These are phyloP conservation scores for Fusarium papillatum DNA, from an alignment of 2,329 filamentous ascomycete genomes.

Conservation along the genomic window DNA sequence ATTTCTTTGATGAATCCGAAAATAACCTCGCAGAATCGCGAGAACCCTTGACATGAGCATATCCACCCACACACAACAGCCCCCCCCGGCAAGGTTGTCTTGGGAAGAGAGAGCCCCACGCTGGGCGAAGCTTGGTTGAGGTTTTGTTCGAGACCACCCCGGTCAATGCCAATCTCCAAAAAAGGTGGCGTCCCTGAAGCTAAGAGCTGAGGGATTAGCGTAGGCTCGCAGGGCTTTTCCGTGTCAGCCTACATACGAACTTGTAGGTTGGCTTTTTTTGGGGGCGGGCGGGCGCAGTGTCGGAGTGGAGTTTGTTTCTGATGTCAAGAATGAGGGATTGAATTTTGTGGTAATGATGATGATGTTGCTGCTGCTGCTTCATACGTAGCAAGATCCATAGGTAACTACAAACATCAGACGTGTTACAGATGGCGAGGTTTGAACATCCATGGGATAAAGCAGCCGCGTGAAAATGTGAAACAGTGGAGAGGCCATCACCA, in stretches of 20 bases:
- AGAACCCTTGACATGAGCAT: conserved; percentile 21
- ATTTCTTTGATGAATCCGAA: conserved; percentile 13
- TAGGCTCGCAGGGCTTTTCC: conserved; percentile 22
- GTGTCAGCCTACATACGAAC: conserved; percentile 19
- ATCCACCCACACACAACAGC: background rate
- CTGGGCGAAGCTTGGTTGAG: conserved; percentile 42
- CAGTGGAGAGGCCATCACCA: conserved; percentile 33
- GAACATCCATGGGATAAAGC: conserved; percentile 15
- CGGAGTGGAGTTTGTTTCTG: background rate
- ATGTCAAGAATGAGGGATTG: background rate
- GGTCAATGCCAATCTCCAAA: conserved; percentile 30
- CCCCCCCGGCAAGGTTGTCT: background rate
- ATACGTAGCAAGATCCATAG: background rate
- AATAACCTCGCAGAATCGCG: conserved; percentile 24
- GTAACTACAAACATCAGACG: background rate
- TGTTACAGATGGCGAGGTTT: conserved; percentile 26
- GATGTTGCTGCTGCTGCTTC: background rate
- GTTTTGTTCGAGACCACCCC: conserved; percentile 38
- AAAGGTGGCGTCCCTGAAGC: conserved; percentile 16
- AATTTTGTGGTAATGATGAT: background rate
- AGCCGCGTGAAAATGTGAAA: conserved; percentile 30
- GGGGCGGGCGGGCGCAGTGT: background rate
- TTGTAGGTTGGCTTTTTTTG: background rate
- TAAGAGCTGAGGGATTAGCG: conserved; percentile 30
- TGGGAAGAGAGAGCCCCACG: conserved; percentile 31